A percentile compares a stretch with the other conserved stretches of the same genome.
These are phyloP conservation scores for Kuraishia cidri DNA, from an alignment of 805 yeast genomes.

Conservation along the genomic window DNA sequence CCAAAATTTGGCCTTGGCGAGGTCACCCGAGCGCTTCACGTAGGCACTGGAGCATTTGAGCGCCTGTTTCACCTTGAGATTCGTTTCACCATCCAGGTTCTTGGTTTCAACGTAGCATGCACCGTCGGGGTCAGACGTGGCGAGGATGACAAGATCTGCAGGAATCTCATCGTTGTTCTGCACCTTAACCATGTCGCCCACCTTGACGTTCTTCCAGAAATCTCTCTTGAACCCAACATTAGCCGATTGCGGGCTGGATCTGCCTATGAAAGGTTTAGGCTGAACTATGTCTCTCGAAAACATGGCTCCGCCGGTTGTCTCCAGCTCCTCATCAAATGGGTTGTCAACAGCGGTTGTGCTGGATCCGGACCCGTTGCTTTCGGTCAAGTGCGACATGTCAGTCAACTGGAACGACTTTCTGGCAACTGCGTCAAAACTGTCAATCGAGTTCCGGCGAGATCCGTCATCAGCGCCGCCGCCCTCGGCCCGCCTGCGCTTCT, in stretches of 20 bases:
- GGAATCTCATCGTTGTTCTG: conserved; percentile 70
- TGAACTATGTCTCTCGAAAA: conserved; percentile 3
- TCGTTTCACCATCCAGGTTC: conserved; percentile 76
- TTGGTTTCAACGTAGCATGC: conserved; percentile 70
- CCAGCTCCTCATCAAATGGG: conserved; percentile 4
- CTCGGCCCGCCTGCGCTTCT: conserved; percentile 2
- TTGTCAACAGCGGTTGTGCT: conserved; percentile 2
- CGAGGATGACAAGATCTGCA: conserved; percentile 60
- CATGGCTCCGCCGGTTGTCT: conserved; percentile 2
- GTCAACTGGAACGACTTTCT: conserved; percentile 14
- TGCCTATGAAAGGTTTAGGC: conserved; percentile 19
- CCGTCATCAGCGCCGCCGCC: conserved; percentile 11
- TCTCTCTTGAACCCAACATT: conserved; percentile 26
- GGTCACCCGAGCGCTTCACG: conserved; percentile 37
- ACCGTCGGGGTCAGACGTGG: conserved; percentile 64
- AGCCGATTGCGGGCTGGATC: conserved; percentile 4
- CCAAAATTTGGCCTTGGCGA: conserved; percentile 47
- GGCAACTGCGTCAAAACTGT: conserved; percentile 19
- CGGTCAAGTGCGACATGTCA: conserved; percentile 1
- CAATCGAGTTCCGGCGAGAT: conserved; percentile 15
- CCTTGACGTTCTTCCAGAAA: conserved; percentile 66
- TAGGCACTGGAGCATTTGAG: conserved; percentile 40
- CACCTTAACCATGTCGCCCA: conserved; percentile 65
- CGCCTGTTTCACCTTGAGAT: conserved; percentile 69
- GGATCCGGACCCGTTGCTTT: conserved; percentile 1